Conservation (phyloP, 176 grass and related monocot species). For the sorghum (Sorghum bicolor) region DNA sequence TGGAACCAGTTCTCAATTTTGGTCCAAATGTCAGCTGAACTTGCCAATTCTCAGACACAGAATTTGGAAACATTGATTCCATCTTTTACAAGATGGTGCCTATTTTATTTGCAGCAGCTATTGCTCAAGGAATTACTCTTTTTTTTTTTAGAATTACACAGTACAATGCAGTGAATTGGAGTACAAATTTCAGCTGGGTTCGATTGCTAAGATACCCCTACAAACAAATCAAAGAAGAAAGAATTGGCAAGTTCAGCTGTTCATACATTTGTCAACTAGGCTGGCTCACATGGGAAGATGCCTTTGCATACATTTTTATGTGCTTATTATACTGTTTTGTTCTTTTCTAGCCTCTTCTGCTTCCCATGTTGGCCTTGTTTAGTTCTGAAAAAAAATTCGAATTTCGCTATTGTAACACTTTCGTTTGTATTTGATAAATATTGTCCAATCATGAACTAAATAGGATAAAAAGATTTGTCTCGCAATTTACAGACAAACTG, state of each 20-base stretch:
- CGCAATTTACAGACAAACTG: too few species aligned
- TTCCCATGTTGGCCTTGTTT: neutral
- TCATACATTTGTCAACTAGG: conserved; percentile 6
- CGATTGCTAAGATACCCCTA: neutral
- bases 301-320: neutral
- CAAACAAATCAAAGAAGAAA: neutral
- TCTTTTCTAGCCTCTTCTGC: neutral
- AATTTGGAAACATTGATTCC: neutral
- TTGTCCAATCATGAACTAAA: too few species aligned
- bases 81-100: neutral
- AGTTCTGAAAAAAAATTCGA: too few species aligned
- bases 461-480: too few species aligned
- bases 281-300: conserved; percentile 20
- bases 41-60: neutral
- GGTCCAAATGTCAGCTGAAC: neutral
- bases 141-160: too few species aligned
- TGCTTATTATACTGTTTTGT: neutral
- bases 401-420: too few species aligned
- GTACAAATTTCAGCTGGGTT: neutral
- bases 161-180: too few species aligned
- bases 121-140: neutral
- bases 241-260: neutral
- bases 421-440: too few species aligned
- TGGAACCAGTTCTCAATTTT: neutral
- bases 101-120: neutral